A percentile compares a stretch with the other conserved stretches of the same genome.
phyloP scores from a whole-genome alignment of 1,284 basidiomycete genomes.

The Mrakiaceae sp. region DNA sequence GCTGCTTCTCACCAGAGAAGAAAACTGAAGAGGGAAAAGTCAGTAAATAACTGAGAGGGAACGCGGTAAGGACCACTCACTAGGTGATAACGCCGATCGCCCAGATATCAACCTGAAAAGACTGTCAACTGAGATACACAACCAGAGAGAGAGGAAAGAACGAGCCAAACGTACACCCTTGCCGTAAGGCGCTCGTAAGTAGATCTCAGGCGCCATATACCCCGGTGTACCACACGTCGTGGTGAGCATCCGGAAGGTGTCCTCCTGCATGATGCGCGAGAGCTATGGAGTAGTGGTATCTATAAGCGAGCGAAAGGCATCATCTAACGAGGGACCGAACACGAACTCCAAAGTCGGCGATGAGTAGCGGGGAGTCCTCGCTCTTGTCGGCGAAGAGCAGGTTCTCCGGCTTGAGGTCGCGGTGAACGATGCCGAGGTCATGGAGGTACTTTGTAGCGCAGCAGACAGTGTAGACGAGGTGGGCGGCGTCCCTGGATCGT shows the following conservation, averaged over 20 bases:
- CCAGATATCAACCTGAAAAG: slow-evolving; percentile 94
- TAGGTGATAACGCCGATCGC: slow-evolving; percentile 86
- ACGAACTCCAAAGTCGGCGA: slow-evolving; percentile 83
- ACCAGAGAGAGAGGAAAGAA: neutral
- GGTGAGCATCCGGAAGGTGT: slow-evolving; percentile 75
- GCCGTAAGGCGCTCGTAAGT: slow-evolving; percentile 87
- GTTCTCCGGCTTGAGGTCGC: slow-evolving; percentile 86
- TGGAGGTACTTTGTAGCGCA: slow-evolving; percentile 87
- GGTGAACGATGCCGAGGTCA: slow-evolving; percentile 82
- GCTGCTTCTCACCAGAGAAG: no score
- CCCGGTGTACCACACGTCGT: slow-evolving; percentile 38
- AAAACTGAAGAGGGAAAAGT: no score
- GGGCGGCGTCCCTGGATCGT: slow-evolving; percentile 65
- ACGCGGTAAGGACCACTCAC: slow-evolving; percentile 15
- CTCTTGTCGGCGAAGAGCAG: slow-evolving; percentile 80
- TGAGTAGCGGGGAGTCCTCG: slow-evolving; percentile 89
- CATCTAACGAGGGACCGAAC: no score
- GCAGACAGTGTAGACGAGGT: slow-evolving; percentile 75
- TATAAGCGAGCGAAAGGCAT: neutral
- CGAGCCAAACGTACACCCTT: slow-evolving; percentile 55
- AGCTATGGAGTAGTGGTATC: slow-evolving; percentile 19
- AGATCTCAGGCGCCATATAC: slow-evolving; percentile 99
- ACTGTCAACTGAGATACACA: slow-evolving; percentile 54
- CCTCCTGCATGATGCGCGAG: slow-evolving; percentile 71
- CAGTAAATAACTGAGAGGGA: no score